Base-by-base conservation (phyloP, 129 eudicot species). In the Deinandra increscens region DNA sequence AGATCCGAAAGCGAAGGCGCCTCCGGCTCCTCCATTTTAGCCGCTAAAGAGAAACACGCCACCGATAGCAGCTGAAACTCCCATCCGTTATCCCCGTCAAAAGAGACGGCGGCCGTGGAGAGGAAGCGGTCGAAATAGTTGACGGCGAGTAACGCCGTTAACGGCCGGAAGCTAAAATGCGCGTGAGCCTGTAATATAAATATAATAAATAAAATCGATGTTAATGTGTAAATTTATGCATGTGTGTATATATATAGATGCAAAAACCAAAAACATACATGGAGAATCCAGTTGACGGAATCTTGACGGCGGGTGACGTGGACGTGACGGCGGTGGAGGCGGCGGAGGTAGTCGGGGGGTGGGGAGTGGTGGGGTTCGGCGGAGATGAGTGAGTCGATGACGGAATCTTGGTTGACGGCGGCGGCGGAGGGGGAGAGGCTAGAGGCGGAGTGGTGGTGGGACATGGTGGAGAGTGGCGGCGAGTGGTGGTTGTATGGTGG, bases 241-340 rank as follows among this genome's bases (percentile, higher is more conserved):
- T 76, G 48, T 70, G 26, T 9, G 46, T 41, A 50, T 12, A 22
- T 11, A 8, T 0, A 34, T 0, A 49, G 39, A 3, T 4, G 13
- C 10, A 43, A 0, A 3, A 5, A n/a, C n/a, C n/a, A n/a, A 12
- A n/a, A 22, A 44, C 33, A 36, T 66, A 86, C 92, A 59, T 75
- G 75, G 64, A 86, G 88, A 44, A 86, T 83, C 84, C 86, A 86
- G 78, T 76, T 81, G 60, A 86, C 78, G 65, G 92, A 75, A 78
- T 86, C 88, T 64, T 83, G 92, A 68, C 92, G 92, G 56, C 65
- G 72, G 69, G 74, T 65, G 78, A 69, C 69, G 60, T 75, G 67
- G 51, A 56, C 55, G 42, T 67, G 80, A 69, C 7, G 43, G 64
- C n/a, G 72, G 60, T 75, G 67, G 51, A 56, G 55, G 42, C 71